Percentiles rank a stretch among this genome's conserved stretches.
Conservation (phyloP, 495 filamentous ascomycete genomes). For the Rostrohypoxylon terebratum region DNA sequence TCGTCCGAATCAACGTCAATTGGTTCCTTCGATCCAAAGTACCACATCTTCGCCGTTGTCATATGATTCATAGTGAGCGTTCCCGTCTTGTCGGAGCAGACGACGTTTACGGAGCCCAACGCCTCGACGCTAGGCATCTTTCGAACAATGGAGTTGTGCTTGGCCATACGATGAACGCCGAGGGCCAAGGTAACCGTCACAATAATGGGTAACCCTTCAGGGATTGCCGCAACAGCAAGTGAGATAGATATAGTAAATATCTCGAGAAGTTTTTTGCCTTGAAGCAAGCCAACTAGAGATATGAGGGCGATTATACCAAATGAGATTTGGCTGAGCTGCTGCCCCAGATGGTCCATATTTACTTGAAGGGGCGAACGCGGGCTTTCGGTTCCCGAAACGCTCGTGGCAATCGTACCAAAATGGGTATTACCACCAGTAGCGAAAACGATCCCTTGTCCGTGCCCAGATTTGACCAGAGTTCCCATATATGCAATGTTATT, state of each 20-base stretch:
- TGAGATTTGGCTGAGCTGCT: constrained; percentile 94
- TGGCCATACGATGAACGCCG: constrained; percentile 95
- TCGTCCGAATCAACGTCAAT: constrained; percentile 81
- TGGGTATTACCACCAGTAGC: constrained; percentile 92
- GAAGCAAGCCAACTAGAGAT: constrained; percentile 85
- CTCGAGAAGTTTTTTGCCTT: constrained; percentile 88
- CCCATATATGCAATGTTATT: constrained; percentile 98
- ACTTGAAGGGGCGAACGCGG: constrained; percentile 92
- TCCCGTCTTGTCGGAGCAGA: constrained; percentile 98
- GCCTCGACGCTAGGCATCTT: constrained; percentile 97
- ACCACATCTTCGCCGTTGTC: constrained; percentile 98
- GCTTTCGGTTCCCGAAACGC: constrained; percentile 91
- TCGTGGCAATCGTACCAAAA: constrained; percentile 95
- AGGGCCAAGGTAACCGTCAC: constrained; percentile 96
- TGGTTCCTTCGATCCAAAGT: constrained; percentile 77
- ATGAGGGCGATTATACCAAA: constrained; percentile 96
- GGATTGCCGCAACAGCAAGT: constrained; percentile 95
- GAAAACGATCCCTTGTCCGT: constrained; percentile 95
- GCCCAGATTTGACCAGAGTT: constrained; percentile 93
- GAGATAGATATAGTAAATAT: constrained; percentile 99
- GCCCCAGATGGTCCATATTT: constrained; percentile 96
- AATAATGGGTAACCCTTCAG: constrained; percentile 96
- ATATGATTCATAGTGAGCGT: constrained; percentile 98
- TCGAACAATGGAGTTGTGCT: constrained; percentile 91
- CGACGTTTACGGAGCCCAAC: constrained; percentile 96